phyloP scores from a whole-genome alignment of 2,329 filamentous ascomycete genomes.

The Aspergillus japonicus region DNA sequence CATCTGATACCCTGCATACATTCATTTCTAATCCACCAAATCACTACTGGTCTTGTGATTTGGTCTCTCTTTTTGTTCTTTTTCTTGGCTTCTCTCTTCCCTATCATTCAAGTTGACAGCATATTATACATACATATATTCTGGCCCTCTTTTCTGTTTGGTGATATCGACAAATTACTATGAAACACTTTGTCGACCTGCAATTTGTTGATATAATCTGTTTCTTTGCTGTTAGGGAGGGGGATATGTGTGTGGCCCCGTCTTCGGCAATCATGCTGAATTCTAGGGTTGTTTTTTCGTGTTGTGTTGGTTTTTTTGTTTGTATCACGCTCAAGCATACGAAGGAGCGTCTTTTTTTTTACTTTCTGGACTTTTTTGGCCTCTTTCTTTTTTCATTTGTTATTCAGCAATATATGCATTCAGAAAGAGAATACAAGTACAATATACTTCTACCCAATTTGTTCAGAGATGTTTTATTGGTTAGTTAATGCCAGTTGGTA shows the following conservation, averaged over 20 bases:
- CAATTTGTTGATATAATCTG: too few relatives aligned
- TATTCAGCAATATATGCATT: background rate
- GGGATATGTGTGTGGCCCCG: background rate
- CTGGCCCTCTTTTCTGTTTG: background rate
- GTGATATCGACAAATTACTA: too few relatives aligned
- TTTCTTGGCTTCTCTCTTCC: background rate
- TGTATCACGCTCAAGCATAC: slow-evolving; percentile 3
- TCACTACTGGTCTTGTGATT: background rate
- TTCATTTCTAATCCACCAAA: background rate
- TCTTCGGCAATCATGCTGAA: background rate
- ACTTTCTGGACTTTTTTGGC: too few relatives aligned
- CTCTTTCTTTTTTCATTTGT: too few relatives aligned
- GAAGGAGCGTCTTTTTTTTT: background rate
- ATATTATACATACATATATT: background rate
- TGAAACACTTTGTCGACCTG: too few relatives aligned
- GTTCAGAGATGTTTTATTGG: background rate
- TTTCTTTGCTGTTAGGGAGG: background rate
- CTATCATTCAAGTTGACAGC: background rate
- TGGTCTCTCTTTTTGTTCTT: slow-evolving; percentile 2
- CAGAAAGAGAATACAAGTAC: background rate
- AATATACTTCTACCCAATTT: background rate
- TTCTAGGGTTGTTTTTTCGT: background rate
- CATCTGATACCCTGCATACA: slow-evolving; percentile 34
- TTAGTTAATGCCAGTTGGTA: background rate
- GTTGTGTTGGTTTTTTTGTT: background rate